phyloP scores from a whole-genome alignment of 2,329 filamentous ascomycete species.

The Mariannaea sp. region DNA sequence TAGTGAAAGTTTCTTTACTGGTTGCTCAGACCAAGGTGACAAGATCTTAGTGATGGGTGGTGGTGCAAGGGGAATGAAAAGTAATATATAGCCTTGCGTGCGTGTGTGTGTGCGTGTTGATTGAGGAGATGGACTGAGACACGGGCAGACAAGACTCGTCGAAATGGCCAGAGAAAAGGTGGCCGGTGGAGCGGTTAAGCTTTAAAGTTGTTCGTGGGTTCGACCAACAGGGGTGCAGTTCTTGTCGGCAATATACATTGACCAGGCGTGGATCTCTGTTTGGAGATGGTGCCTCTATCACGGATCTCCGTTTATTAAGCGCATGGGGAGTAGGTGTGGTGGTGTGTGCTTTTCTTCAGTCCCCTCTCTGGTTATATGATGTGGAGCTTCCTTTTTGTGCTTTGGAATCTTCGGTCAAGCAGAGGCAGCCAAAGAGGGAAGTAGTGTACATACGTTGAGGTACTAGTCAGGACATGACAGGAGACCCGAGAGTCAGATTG shows the following conservation, averaged over 20 bases:
- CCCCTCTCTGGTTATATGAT: not conserved
- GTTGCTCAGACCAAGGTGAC: no score
- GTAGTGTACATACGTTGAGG: no score
- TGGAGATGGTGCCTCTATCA: conserved; percentile 9
- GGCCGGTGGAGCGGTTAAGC: conserved; percentile 3
- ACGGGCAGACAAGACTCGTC: not conserved
- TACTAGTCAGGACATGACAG: no score
- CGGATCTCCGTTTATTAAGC: conserved; percentile 8
- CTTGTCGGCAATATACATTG: no score
- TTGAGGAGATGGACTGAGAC: not conserved
- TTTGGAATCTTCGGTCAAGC: not conserved
- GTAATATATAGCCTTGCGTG: no score
- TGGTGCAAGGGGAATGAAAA: not conserved
- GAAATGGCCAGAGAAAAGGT: not conserved
- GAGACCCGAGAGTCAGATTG: no score
- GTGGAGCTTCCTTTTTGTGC: not conserved
- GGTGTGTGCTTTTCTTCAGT: not conserved
- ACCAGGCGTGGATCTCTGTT: conserved; percentile 6
- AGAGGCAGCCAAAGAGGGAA: conserved; percentile 11
- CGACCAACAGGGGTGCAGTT: not conserved
- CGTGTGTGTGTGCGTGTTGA: not conserved
- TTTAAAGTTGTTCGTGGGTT: conserved; percentile 11
- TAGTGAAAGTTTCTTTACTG: no score
- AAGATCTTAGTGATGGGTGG: no score
- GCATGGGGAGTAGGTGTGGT: not conserved